A percentile compares a stretch with the other conserved stretches of the same genome.
phyloP scores from a whole-genome alignment of 106 monocot genomes.

The Dioscorea alata region DNA sequence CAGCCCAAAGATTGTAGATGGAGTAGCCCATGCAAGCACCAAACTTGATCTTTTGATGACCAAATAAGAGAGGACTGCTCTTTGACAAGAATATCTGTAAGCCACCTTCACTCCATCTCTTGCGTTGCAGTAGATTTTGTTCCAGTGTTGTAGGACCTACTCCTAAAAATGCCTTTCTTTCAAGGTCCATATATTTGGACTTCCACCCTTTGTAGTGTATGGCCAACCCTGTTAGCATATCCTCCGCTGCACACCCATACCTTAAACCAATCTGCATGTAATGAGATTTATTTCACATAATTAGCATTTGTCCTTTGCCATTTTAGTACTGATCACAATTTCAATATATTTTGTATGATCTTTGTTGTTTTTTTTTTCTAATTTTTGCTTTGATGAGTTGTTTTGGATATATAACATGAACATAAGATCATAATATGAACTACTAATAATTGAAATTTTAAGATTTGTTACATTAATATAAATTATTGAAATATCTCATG shows the following conservation, averaged over 20 bases:
- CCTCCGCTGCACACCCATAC: constrained; percentile 67
- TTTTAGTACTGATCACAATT: no score
- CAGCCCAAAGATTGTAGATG: constrained; percentile 38
- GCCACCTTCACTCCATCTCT: constrained; percentile 60
- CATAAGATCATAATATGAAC: no score
- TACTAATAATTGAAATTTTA: no score
- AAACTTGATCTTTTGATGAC: constrained; percentile 40
- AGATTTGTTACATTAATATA: no score
- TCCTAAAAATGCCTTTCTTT: constrained; percentile 45
- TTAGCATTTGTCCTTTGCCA: no score
- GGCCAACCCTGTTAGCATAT: constrained; percentile 45
- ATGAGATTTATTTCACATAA: not conserved
- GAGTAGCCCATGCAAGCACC: constrained; percentile 49
- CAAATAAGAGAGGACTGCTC: constrained; percentile 40
- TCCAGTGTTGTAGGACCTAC: constrained; percentile 45
- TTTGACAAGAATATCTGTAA: constrained; percentile 51
- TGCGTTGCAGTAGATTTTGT: constrained; percentile 46
- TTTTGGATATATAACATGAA: no score
- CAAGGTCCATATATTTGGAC: constrained; percentile 38
- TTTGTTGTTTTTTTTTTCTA: no score
- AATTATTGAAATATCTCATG: no score
- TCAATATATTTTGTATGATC: not conserved
- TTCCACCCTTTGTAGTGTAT: constrained; percentile 75
- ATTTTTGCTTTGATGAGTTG: no score
- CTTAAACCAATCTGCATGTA: constrained; percentile 46